Evolutionary conservation across 2,329 filamentous ascomycete genomes (phyloP).

Genomic region (Aureobasidium namibiae): DNA sequence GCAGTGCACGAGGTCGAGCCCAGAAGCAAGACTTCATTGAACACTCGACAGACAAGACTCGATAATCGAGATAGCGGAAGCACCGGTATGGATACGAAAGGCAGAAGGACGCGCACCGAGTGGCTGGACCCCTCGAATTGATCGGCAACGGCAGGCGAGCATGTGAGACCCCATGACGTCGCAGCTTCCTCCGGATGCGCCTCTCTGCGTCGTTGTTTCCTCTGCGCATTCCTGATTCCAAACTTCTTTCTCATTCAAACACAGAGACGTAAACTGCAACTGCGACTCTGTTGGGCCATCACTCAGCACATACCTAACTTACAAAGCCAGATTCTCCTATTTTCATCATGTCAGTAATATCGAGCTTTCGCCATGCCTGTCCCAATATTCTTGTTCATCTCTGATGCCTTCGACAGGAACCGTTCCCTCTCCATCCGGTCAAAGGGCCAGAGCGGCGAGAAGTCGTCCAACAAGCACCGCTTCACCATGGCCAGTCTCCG

Average conservation of each 20-base stretch:
- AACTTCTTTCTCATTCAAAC: neutral
- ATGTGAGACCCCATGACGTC: slow-evolving; percentile 11
- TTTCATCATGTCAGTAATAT: slow-evolving; percentile 3
- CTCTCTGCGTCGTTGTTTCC: neutral
- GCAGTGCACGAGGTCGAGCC: neutral
- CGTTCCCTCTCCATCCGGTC: slow-evolving; percentile 68
- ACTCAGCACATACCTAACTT: neutral
- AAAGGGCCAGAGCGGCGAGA: slow-evolving; percentile 43
- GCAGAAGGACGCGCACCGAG: slow-evolving; percentile 8
- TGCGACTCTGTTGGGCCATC: neutral
- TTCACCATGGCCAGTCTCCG: slow-evolving; percentile 85
- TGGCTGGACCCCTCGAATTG: slow-evolving; percentile 2
- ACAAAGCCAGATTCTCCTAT: neutral
- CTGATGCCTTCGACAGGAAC: slow-evolving; percentile 15
- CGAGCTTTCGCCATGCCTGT: neutral
- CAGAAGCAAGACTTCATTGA: neutral
- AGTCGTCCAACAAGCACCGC: slow-evolving; percentile 49
- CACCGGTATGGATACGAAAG: slow-evolving; percentile 20
- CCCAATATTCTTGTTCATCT: neutral
- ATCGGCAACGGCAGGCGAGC: neutral
- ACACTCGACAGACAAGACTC: neutral
- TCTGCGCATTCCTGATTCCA: neutral
- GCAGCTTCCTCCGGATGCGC: neutral
- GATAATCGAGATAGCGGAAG: slow-evolving; percentile 15
- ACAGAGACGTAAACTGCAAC: neutral